Conservation (phyloP, 1,284 basidiomycete species). For the Irpex sp. region DNA sequence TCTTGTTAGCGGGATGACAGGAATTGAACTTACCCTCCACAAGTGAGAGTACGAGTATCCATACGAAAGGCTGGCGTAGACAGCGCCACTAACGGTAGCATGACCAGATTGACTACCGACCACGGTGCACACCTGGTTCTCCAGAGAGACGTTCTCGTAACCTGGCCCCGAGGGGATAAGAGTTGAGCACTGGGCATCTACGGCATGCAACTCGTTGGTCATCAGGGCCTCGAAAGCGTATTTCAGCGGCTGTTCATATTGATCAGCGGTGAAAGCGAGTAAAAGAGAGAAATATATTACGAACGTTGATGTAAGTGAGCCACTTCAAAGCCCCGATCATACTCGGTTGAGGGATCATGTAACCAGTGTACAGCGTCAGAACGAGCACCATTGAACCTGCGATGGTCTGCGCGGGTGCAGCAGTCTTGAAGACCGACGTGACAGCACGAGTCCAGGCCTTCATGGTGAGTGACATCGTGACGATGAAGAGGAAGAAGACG, state of each 20-base stretch:
- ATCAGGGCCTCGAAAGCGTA: constrained; percentile 53
- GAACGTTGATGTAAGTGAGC: constrained; percentile 60
- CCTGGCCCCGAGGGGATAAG: constrained; percentile 46
- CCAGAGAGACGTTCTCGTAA: constrained; percentile 42
- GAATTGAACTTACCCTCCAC: constrained; percentile 55
- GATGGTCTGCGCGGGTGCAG: constrained; percentile 56
- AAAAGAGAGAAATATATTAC: constrained; percentile 18
- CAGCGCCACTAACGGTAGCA: constrained; percentile 44
- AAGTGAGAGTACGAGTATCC: constrained; percentile 57
- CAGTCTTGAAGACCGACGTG: constrained; percentile 48
- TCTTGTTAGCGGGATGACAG: neutral
- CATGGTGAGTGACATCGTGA: constrained; percentile 52
- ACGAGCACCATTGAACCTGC: constrained; percentile 53
- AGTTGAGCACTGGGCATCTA: constrained; percentile 36
- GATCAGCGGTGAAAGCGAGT: neutral
- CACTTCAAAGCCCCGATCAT: constrained; percentile 68
- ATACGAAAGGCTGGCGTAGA: constrained; percentile 58
- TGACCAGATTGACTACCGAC: constrained; percentile 51
- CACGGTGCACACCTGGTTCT: constrained; percentile 60
- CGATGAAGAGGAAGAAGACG: constrained; percentile 50
- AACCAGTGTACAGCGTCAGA: constrained; percentile 49
- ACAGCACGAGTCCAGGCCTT: constrained; percentile 59
- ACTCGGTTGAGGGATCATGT: constrained; percentile 44
- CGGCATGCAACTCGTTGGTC: constrained; percentile 53
- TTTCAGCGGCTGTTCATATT: constrained; percentile 34